Conservation (phyloP, 2,329 filamentous ascomycete species). For the Aphanoascus verrucosus region DNA sequence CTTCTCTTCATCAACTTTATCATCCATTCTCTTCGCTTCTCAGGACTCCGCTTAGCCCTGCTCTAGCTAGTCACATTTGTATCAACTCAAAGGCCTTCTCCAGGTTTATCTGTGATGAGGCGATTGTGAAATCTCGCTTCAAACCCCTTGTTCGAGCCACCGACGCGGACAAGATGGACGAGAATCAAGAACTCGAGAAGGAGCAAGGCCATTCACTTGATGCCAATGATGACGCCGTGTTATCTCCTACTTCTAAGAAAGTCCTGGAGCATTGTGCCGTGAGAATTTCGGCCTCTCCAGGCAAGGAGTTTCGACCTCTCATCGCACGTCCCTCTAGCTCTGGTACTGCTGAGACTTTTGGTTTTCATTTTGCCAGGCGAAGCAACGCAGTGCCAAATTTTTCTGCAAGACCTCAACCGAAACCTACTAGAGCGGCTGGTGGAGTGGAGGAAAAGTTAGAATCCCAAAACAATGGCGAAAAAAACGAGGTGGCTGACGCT, state of each 20-base stretch:
- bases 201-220: not conserved
- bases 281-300: constrained; percentile 9
- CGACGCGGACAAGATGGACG: not conserved
- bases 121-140: not conserved
- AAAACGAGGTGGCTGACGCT: not conserved
- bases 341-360: constrained; percentile 20
- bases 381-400: constrained; percentile 16
- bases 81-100: too few relatives aligned
- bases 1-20: not conserved
- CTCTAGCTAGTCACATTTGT: not conserved
- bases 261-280: constrained; percentile 17
- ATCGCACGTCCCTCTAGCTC: constrained; percentile 27
- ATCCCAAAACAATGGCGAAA: not conserved
- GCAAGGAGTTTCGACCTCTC: constrained; percentile 17
- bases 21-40: not conserved
- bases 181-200: not conserved
- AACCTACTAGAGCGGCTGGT: not conserved
- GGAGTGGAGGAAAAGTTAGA: not conserved
- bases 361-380: constrained; percentile 29
- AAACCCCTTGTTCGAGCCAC: not conserved
- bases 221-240: constrained; percentile 11
- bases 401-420: constrained; percentile 10
- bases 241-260: constrained; percentile 17
- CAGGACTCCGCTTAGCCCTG: too few relatives aligned
- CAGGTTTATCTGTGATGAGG: not conserved